These are phyloP conservation scores for Canna indica DNA, from an alignment of 176 grass and related monocot genomes.

Conservation along the genomic window DNA sequence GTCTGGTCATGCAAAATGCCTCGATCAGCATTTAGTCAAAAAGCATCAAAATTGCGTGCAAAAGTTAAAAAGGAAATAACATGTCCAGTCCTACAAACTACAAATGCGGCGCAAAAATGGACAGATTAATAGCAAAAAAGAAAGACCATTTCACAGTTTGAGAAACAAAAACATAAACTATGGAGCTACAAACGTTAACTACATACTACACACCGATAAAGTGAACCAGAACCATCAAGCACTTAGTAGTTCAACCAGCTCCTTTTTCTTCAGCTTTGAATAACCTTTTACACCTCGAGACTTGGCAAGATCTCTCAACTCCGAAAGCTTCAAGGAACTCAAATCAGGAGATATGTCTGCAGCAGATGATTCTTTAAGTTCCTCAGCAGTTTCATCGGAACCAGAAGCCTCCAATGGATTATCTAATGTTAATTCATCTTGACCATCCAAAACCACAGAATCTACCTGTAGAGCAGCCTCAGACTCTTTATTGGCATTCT, in stretches of 20 bases:
- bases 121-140: not conserved
- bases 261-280: constrained; percentile 70
- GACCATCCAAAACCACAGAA: constrained; percentile 16
- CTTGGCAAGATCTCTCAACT: constrained; percentile 56
- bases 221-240: not conserved
- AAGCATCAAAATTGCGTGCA: not conserved
- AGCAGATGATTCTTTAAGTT: constrained; percentile 7
- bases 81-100: not conserved
- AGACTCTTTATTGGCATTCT: constrained; percentile 22
- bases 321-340: constrained; percentile 41
- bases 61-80: not conserved
- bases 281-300: constrained; percentile 59
- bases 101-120: not conserved
- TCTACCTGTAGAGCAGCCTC: constrained; percentile 23
- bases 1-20: not conserved
- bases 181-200: not conserved
- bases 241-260: constrained; percentile 45
- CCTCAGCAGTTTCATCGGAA: constrained; percentile 8
- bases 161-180: not conserved
- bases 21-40: not conserved
- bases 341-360: constrained; percentile 29
- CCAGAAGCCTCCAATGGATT: constrained; percentile 28
- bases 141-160: not conserved
- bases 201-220: not conserved
- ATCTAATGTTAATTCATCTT: constrained; percentile 22